phyloP scores from a whole-genome alignment of 2,329 filamentous ascomycete genomes.

The Dactylonectria estremocensis region DNA sequence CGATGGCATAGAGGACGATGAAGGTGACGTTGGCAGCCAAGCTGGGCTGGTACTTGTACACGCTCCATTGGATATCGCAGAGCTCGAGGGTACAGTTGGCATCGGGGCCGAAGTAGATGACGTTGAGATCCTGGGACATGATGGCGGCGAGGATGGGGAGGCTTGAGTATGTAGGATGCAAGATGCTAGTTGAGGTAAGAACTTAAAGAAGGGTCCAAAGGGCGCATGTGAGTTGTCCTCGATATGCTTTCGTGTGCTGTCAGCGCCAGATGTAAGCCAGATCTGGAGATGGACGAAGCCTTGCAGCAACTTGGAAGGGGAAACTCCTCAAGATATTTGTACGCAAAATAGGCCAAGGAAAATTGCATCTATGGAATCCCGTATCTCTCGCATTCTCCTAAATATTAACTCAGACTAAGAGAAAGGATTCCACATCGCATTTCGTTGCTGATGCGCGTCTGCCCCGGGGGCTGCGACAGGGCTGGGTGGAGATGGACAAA shows the following conservation, averaged over 20 bases:
- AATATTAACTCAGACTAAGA: not conserved
- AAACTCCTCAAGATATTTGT: not conserved
- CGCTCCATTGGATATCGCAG: constrained; percentile 61
- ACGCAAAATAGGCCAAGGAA: not conserved
- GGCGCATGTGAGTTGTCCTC: too few relatives aligned
- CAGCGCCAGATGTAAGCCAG: too few relatives aligned
- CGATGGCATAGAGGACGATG: constrained; percentile 61
- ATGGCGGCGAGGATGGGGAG: not conserved
- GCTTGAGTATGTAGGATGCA: not conserved
- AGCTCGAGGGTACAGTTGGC: constrained; percentile 66
- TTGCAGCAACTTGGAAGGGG: too few relatives aligned
- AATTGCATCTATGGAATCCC: too few relatives aligned
- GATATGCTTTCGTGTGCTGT: too few relatives aligned
- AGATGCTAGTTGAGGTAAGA: not conserved
- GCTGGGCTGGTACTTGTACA: constrained; percentile 64
- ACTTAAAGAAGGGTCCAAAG: not conserved
- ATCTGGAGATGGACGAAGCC: too few relatives aligned
- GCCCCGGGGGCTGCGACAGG: constrained; percentile 3
- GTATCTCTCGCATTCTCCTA: not conserved
- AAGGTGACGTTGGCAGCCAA: constrained; percentile 61
- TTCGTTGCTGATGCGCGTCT: not conserved
- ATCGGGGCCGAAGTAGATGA: constrained; percentile 60
- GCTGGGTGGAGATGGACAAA: not conserved
- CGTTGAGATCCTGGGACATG: constrained; percentile 33
- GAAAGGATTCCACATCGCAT: not conserved